A percentile compares a stretch with the other conserved stretches of the same genome.
Evolutionary conservation across 176 grass and related monocot species (phyloP).

Genomic region (Eragrostis curvula): DNA sequence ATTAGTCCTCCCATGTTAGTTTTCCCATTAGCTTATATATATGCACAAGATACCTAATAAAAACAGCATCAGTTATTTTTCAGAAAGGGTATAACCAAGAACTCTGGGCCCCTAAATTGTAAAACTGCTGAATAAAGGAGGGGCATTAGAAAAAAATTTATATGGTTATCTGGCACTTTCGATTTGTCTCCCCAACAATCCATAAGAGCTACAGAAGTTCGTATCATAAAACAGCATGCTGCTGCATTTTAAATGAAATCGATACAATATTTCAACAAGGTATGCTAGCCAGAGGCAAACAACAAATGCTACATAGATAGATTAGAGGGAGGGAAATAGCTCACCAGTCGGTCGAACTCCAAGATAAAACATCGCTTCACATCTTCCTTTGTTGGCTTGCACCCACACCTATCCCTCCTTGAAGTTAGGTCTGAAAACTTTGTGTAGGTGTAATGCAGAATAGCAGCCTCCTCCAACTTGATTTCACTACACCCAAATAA

Average conservation of each 20-base stretch:
- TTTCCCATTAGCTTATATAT: constrained; percentile 13
- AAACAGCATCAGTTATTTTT: not conserved
- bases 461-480: constrained; percentile 95
- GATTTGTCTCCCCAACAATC: not conserved
- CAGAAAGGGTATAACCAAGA: not conserved
- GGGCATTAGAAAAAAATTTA: too few relatives aligned
- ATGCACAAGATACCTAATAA: constrained; percentile 1
- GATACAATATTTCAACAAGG: not conserved
- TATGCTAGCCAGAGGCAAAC: not conserved
- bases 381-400: constrained; percentile 98
- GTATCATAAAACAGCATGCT: not conserved
- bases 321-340: constrained; percentile 20
- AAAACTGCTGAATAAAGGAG: not conserved
- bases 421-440: constrained; percentile 96
- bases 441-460: constrained; percentile 94
- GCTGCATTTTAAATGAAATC: not conserved
- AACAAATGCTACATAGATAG: not conserved
- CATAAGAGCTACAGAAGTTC: not conserved
- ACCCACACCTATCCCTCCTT: constrained; percentile 91
- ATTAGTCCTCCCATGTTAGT: constrained; percentile 13
- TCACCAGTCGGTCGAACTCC: constrained; percentile 94
- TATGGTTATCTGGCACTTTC: not conserved
- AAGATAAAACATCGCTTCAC: constrained; percentile 98
- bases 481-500: constrained; percentile 72
- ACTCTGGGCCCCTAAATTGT: not conserved